A percentile compares a stretch with the other conserved stretches of the same genome.
phyloP scores from a whole-genome alignment of 1,139 yeast genomes.

The Casaregolazyma lundiana region DNA sequence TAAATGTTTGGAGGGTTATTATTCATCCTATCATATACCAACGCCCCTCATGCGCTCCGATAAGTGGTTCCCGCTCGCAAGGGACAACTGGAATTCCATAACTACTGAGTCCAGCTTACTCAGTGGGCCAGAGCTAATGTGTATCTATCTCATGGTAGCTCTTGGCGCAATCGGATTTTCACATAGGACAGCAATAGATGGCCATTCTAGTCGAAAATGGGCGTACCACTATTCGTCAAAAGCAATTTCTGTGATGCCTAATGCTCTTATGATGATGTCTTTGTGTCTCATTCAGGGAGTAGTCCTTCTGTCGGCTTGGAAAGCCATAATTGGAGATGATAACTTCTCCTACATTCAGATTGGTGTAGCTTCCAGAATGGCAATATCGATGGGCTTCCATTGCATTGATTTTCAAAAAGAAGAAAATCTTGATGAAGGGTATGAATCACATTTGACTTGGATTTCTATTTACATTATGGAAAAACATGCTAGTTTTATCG shows the following conservation, averaged over 20 bases:
- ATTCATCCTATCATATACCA: constrained; percentile 5
- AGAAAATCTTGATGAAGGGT: neutral
- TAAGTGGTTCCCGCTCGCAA: constrained; percentile 11
- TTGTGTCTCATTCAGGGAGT: constrained; percentile 8
- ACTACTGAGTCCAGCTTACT: neutral
- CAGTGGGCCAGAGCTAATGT: constrained; percentile 7
- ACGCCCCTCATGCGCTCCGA: constrained; percentile 9
- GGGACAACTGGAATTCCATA: constrained; percentile 11
- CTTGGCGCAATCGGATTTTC: constrained; percentile 12
- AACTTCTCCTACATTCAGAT: neutral
- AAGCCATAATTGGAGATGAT: too few species aligned
- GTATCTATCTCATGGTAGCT: constrained; percentile 9
- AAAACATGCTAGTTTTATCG: constrained; percentile 10
- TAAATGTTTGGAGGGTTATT: constrained; percentile 11
- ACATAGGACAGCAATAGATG: constrained; percentile 4
- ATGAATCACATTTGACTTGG: constrained; percentile 8
- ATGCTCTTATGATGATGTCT: neutral
- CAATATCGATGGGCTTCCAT: constrained; percentile 12
- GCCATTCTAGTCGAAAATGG: constrained; percentile 10
- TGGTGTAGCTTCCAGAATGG: constrained; percentile 9
- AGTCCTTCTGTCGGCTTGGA: neutral
- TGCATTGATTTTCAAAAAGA: too few species aligned
- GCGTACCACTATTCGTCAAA: constrained; percentile 6
- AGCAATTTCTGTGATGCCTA: constrained; percentile 8
- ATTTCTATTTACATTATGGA: constrained; percentile 1